A percentile compares a stretch with the other conserved stretches of the same genome.
Conservation (phyloP, 306 rosid species). For the Sphenostylis stenocarpa region DNA sequence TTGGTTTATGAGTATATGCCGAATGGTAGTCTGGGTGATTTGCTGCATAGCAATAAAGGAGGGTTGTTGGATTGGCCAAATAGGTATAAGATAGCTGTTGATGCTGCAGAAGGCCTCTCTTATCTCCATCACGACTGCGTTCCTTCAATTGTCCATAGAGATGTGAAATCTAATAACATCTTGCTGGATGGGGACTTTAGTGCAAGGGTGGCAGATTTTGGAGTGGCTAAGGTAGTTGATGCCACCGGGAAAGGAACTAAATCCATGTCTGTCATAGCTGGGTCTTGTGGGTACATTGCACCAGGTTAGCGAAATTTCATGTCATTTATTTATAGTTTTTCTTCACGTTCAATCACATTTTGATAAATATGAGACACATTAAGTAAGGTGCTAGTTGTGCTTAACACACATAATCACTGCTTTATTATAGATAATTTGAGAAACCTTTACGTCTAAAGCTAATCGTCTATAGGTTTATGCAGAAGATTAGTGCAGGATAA, state of each 20-base stretch:
- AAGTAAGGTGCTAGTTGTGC: not conserved
- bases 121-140: slow-evolving; percentile 95
- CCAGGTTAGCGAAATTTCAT: slow-evolving; percentile 60
- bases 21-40: slow-evolving; percentile 88
- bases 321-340: not conserved
- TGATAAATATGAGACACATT: not conserved
- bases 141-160: slow-evolving; percentile 92
- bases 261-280: slow-evolving; percentile 89
- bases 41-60: slow-evolving; percentile 78
- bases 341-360: slow-evolving; percentile 1
- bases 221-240: slow-evolving; percentile 83
- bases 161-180: slow-evolving; percentile 87
- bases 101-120: slow-evolving; percentile 94
- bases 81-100: slow-evolving; percentile 80
- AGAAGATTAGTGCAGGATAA: not conserved
- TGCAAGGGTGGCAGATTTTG: slow-evolving; percentile 92
- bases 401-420: not conserved
- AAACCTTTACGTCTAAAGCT: not conserved
- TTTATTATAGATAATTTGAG: not conserved
- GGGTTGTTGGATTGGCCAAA: slow-evolving; percentile 91
- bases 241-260: slow-evolving; percentile 54
- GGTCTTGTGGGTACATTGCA: slow-evolving; percentile 96
- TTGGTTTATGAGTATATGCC: slow-evolving; percentile 98
- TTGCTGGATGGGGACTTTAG: slow-evolving; percentile 81
- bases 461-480: not conserved